Conservation (phyloP, 257 asterid genomes). For the Solanum chiquidenum region DNA sequence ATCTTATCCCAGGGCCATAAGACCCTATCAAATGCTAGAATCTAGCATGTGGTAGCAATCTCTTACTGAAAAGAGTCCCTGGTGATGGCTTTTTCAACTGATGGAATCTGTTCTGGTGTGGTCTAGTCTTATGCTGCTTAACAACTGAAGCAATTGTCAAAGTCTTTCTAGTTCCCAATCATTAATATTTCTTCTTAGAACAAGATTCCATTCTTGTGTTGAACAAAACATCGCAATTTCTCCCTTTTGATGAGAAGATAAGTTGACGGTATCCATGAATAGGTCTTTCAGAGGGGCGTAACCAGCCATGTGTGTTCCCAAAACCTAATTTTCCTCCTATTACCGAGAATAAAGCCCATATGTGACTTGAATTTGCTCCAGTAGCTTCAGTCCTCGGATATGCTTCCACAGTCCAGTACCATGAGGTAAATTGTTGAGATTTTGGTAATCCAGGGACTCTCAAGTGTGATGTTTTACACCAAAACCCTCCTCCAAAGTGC, state of each 20-base stretch:
- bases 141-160: neutral
- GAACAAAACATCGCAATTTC: neutral
- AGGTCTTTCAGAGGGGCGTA: neutral
- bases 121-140: neutral
- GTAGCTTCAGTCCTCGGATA: neutral
- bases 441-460: neutral
- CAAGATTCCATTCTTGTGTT: neutral
- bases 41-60: neutral
- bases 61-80: neutral
- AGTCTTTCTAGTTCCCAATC: neutral
- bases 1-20: neutral
- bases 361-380: neutral
- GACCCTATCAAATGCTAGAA: neutral
- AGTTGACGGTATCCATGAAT: neutral
- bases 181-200: neutral
- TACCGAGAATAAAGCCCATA: neutral
- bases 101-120: neutral
- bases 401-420: neutral
- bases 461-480: neutral
- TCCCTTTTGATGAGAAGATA: neutral
- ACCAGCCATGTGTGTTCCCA: neutral
- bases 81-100: neutral
- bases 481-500: neutral
- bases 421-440: neutral
- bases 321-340: neutral